These are phyloP conservation scores for Chlorella sp. DNA, from an alignment of 139 green algal genomes.

Conservation along the genomic window DNA sequence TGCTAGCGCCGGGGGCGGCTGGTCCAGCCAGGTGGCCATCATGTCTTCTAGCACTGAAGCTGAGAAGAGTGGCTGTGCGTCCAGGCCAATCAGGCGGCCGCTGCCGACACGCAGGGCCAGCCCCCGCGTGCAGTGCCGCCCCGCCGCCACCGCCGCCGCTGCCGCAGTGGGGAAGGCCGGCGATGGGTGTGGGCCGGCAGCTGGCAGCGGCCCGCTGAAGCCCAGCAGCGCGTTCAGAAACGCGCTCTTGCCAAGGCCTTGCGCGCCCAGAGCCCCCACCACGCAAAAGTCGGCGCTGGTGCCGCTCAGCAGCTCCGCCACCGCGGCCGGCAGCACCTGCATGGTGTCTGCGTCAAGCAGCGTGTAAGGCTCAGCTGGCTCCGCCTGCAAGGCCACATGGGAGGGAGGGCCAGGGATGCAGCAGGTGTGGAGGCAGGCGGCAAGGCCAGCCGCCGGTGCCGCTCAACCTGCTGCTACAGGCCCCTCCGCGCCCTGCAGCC, in stretches of 20 bases:
- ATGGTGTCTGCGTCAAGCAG: conserved; percentile 1
- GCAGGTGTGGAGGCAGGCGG: too few species aligned
- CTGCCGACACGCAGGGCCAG: background rate
- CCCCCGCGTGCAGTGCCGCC: conserved; percentile 28
- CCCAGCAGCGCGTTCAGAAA: conserved; percentile 19
- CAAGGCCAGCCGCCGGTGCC: too few species aligned
- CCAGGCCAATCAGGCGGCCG: conserved; percentile 8
- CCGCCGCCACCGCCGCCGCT: background rate
- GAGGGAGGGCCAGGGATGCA: too few species aligned
- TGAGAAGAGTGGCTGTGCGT: conserved; percentile 34
- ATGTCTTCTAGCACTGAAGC: conserved; percentile 15
- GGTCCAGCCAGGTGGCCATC: background rate
- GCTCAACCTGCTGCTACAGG: too few species aligned
- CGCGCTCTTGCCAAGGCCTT: conserved; percentile 16
- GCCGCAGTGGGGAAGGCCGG: background rate
- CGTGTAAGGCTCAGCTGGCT: background rate
- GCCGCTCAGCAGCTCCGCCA: background rate
- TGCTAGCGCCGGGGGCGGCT: conserved; percentile 7
- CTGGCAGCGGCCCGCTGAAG: background rate
- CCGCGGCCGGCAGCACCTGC: background rate
- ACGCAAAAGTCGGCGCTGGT: conserved; percentile 7
- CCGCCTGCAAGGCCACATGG: background rate
- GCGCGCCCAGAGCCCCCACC: background rate
- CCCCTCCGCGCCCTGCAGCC: too few species aligned
- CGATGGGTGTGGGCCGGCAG: background rate